Conservation (phyloP, 2,329 filamentous ascomycete genomes). For the Aspergillus sp. region DNA sequence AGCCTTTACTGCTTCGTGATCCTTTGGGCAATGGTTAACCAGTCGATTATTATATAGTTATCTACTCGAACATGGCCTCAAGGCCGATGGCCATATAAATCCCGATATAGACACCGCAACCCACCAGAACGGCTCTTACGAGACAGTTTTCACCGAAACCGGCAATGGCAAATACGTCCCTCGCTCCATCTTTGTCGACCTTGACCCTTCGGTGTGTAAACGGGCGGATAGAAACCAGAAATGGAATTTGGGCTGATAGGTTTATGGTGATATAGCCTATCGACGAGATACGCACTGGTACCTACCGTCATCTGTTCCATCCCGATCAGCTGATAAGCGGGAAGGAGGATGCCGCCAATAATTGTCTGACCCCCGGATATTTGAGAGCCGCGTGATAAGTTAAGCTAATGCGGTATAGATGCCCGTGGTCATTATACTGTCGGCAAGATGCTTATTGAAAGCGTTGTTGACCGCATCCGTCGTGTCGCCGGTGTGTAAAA, state of each 20-base stretch:
- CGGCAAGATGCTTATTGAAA: constrained; percentile 65
- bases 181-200: constrained; percentile 65
- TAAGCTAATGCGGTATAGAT: constrained; percentile 42
- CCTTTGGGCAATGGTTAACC: constrained; percentile 1
- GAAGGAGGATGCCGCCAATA: constrained; percentile 69
- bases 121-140: constrained; percentile 57
- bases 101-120: constrained; percentile 54
- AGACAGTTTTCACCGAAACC: constrained; percentile 68
- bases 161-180: constrained; percentile 66
- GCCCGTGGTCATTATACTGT: constrained; percentile 68
- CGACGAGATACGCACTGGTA: constrained; percentile 65
- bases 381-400: background rate
- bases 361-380: constrained; percentile 49
- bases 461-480: constrained; percentile 63
- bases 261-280: constrained; percentile 49
- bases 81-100: constrained; percentile 59
- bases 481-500: constrained; percentile 57
- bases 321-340: constrained; percentile 67
- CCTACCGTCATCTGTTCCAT: constrained; percentile 64
- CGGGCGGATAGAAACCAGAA: background rate
- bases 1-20: constrained; percentile 37
- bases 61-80: constrained; percentile 65
- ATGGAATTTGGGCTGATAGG: constrained; percentile 5
- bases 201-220: constrained; percentile 59
- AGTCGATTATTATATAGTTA: constrained; percentile 48